Evolutionary conservation across 2,329 filamentous ascomycete species (phyloP).

Genomic region (Escovopsis sp.): DNA sequence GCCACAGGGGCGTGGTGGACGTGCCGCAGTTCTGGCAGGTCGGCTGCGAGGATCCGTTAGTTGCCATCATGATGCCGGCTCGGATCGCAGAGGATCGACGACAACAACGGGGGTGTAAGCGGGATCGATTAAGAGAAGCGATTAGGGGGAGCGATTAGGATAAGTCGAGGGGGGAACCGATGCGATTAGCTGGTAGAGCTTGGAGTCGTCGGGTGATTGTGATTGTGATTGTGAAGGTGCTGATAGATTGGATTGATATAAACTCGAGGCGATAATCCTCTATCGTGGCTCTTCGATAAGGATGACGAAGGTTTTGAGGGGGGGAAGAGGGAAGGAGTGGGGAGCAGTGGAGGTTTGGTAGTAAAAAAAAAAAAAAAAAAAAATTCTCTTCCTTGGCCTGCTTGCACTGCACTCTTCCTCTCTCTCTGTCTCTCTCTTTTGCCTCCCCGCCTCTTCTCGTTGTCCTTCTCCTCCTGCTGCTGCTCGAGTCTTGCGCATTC

Average conservation of each 20-base stretch:
- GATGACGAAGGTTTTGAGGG: conserved; percentile 17
- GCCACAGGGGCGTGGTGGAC: conserved; percentile 91
- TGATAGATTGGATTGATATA: conserved; percentile 11
- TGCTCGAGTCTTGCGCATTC: too few species aligned
- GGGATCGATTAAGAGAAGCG: conserved; percentile 12
- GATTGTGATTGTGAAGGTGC: conserved; percentile 7
- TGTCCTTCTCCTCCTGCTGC: too few species aligned
- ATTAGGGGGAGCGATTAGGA: conserved; percentile 10
- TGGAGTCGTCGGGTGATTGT: too few species aligned
- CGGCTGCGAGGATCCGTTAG: conserved; percentile 60
- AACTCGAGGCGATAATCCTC: too few species aligned
- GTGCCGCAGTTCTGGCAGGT: conserved; percentile 94
- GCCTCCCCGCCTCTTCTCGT: too few species aligned
- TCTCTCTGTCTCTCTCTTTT: too few species aligned
- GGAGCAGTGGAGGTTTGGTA: too few species aligned
- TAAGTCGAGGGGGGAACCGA: too few species aligned
- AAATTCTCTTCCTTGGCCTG: too few species aligned
- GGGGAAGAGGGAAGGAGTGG: conserved; percentile 15
- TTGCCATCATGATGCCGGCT: conserved; percentile 32
- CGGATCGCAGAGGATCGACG: conserved; percentile 7
- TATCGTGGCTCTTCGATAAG: conserved; percentile 25
- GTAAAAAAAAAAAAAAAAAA: conserved; percentile 15
- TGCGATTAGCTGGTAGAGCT: too few species aligned
- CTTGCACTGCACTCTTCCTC: too few species aligned
- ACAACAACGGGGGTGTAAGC: too few species aligned